Evolutionary conservation across 352 stramenopile species (phyloP), one percentile per base, ranked within the genome.

Genomic region (Phytophthora litchii): DNA sequence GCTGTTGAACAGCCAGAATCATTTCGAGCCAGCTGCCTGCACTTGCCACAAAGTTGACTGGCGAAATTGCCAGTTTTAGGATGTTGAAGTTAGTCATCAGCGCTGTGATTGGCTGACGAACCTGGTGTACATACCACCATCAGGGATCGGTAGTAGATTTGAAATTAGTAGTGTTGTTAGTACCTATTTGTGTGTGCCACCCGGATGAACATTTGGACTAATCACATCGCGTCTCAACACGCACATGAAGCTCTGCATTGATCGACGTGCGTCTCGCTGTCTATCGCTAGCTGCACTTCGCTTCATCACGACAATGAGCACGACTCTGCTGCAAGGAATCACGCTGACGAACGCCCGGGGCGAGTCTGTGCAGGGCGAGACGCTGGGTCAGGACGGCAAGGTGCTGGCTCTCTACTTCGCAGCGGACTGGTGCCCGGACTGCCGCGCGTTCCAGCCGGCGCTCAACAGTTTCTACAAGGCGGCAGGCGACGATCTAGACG

Each of bases 401-500:
- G 50, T 80, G 25, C 59, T 89, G 34, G 86, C 83, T 58, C 68
- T 95, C 13, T 93, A 91, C 71, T 95, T 95, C 56, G 74, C 82
- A 34, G 84, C 86, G 1, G 83, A 94, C 41, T 94, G 86, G 86
- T 95, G 86, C 47, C 83, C 84, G 2, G 76, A 94, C 64, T 95
- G 86, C 73, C 83, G 81, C 54, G 64, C 55, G 31, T 94, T 95
- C 70, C 83, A 91, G 54, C 86, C 86, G 35, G 54, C 64, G 46
- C 67, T 95, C 23, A 95, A 94, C 60, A 55, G 45, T 9, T 94
- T 91, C 59, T 91, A 92, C 68, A 49, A 74, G 52, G 44, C 74
- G 8, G 74, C 75, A 38, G 76, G 85, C 45, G 74, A 54, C 16
- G 40, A 67, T 31, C 32, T 95, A 27, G 86, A 94, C 55, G 58